These are phyloP conservation scores for Mycena vitilis DNA, from an alignment of 768 basidiomycete species.

Conservation along the genomic window DNA sequence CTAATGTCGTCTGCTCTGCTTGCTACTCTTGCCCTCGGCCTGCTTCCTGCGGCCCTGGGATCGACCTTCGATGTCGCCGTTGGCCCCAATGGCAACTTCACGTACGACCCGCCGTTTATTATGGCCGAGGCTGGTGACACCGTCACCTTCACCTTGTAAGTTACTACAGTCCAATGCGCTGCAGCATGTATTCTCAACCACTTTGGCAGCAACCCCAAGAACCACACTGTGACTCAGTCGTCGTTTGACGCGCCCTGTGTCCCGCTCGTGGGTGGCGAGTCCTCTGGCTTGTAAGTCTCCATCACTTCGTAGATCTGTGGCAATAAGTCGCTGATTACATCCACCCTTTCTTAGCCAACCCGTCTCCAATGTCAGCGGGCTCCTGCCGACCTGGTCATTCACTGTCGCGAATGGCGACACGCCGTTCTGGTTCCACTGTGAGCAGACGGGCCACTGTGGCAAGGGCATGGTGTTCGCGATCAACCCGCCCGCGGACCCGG, in stretches of 20 bases:
- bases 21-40: conserved; percentile 7
- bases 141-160: conserved; percentile 39
- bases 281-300: conserved; percentile 44
- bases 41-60: conserved; percentile 29
- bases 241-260: conserved; percentile 48
- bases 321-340: not conserved
- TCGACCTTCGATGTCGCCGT: conserved; percentile 34
- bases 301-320: not conserved
- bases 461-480: conserved; percentile 45
- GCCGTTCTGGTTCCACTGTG: conserved; percentile 48
- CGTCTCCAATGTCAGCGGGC: conserved; percentile 30
- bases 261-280: conserved; percentile 34
- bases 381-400: conserved; percentile 37
- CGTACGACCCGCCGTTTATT: conserved; percentile 36
- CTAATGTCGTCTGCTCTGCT: conserved; percentile 12
- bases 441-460: conserved; percentile 42
- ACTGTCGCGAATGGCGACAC: conserved; percentile 33
- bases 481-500: conserved; percentile 39
- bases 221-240: conserved; percentile 50
- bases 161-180: not conserved
- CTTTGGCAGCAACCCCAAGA: conserved; percentile 39
- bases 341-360: conserved; percentile 21
- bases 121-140: conserved; percentile 35
- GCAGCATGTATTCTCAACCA: not conserved
- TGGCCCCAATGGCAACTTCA: conserved; percentile 32